A percentile compares a stretch with the other conserved stretches of the same genome.
phyloP scores from a whole-genome alignment of 148 eudicot genomes.

The Fallopia convolvulus region DNA sequence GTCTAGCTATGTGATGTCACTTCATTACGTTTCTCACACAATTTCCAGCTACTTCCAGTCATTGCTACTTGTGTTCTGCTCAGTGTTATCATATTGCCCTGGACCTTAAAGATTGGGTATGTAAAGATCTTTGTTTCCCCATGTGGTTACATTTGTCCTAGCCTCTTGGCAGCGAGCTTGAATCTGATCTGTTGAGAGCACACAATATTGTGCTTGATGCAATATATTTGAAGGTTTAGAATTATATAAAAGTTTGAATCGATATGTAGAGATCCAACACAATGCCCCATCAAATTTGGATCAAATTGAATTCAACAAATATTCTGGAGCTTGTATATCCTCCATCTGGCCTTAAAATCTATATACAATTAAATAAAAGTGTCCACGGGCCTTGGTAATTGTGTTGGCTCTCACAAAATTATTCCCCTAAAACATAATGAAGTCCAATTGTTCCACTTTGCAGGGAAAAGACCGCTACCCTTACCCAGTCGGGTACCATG shows the following conservation, averaged over 20 bases:
- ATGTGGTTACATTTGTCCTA: background rate
- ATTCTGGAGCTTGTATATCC: background rate
- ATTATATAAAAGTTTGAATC: background rate
- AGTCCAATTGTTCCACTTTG: conserved; percentile 13
- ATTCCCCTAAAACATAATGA: background rate
- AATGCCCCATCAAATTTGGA: background rate
- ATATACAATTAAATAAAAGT: background rate
- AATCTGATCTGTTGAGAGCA: background rate
- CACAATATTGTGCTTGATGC: background rate
- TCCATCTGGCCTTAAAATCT: background rate
- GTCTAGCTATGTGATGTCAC: no score
- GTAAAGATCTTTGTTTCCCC: background rate
- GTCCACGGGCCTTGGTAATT: background rate
- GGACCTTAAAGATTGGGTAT: background rate
- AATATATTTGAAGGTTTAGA: background rate
- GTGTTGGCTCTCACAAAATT: background rate
- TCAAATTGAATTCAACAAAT: background rate
- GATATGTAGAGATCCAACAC: background rate
- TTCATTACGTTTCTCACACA: background rate
- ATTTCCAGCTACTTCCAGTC: background rate
- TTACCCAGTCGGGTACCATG: conserved; percentile 81
- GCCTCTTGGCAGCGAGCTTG: background rate
- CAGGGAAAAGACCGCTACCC: conserved; percentile 98
- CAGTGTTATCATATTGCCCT: background rate
- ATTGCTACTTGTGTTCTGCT: background rate